phyloP scores from a whole-genome alignment of 805 yeast species.

The Saccharomycopsis fibuligera region DNA sequence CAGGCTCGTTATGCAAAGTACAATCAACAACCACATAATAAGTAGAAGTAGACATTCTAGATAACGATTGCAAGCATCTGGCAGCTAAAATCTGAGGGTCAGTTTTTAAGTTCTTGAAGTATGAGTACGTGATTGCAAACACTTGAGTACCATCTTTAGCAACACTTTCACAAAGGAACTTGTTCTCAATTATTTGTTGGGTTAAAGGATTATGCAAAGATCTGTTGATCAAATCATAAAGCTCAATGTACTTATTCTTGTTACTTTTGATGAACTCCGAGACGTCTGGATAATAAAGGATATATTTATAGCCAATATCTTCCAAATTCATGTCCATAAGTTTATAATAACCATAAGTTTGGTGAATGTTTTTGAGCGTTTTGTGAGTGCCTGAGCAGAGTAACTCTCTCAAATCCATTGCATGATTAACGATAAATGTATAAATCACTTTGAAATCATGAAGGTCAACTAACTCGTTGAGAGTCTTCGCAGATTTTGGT shows the following conservation, averaged over 20 bases:
- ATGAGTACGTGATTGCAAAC: conserved; percentile 44
- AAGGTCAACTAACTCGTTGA: conserved; percentile 14
- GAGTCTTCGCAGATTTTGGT: conserved; percentile 20
- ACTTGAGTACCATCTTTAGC: conserved; percentile 70
- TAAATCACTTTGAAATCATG: conserved; percentile 14
- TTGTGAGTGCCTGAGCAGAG: conserved; percentile 26
- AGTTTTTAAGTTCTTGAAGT: conserved; percentile 55
- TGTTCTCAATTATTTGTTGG: conserved; percentile 31
- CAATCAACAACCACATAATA: conserved; percentile 62
- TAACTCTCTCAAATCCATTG: conserved; percentile 34
- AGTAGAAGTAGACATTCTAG: conserved; percentile 27
- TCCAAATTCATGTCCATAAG: background rate
- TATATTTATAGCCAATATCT: conserved; percentile 48
- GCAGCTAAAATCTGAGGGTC: conserved; percentile 68
- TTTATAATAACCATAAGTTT: background rate
- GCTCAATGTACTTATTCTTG: conserved; percentile 41
- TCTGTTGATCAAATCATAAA: conserved; percentile 70
- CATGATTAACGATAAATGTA: conserved; percentile 6
- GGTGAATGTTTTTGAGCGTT: background rate
- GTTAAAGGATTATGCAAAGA: conserved; percentile 46
- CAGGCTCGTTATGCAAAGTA: conserved; percentile 44
- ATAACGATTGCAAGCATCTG: conserved; percentile 11
- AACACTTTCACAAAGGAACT: conserved; percentile 55
- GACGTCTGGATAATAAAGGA: conserved; percentile 49
- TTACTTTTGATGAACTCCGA: conserved; percentile 46